These are phyloP conservation scores for Penicillium herquei DNA, from an alignment of 495 filamentous ascomycete species.

Conservation along the genomic window DNA sequence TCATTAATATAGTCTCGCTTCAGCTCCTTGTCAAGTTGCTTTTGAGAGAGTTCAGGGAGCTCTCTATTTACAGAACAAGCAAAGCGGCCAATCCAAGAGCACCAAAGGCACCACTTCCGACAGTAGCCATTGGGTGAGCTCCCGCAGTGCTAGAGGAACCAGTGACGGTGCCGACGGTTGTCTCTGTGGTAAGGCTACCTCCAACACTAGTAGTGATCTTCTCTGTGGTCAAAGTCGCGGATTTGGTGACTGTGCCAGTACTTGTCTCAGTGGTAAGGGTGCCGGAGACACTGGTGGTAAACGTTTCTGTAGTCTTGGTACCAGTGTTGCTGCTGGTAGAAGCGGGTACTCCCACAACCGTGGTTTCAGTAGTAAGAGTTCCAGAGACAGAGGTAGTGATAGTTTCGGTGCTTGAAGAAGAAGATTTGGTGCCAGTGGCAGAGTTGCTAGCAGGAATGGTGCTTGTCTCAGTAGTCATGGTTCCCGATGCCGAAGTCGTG, in stretches of 20 bases:
- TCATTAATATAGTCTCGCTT: background rate
- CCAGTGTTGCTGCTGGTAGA: background rate
- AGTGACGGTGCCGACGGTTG: background rate
- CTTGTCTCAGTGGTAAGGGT: background rate
- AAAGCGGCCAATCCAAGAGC: conserved; percentile 41
- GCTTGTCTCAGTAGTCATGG: background rate
- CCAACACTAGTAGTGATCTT: background rate
- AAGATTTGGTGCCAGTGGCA: background rate
- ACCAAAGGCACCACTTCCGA: conserved; percentile 38
- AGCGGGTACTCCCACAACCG: too few species aligned
- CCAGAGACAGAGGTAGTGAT: background rate
- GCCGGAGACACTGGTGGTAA: background rate
- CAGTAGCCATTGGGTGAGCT: conserved; percentile 34
- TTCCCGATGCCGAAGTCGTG: background rate
- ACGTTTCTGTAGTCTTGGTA: background rate
- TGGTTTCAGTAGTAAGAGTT: background rate
- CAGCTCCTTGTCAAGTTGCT: too few species aligned
- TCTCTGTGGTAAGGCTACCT: background rate
- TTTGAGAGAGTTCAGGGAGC: too few species aligned
- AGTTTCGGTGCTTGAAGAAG: background rate
- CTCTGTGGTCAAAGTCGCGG: background rate
- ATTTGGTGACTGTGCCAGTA: background rate
- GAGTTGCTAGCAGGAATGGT: background rate
- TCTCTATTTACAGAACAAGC: conserved; percentile 33
- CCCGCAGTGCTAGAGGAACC: conserved; percentile 19